Base-by-base conservation (phyloP, 2,329 filamentous ascomycete genomes). In the Phoma sp. region DNA sequence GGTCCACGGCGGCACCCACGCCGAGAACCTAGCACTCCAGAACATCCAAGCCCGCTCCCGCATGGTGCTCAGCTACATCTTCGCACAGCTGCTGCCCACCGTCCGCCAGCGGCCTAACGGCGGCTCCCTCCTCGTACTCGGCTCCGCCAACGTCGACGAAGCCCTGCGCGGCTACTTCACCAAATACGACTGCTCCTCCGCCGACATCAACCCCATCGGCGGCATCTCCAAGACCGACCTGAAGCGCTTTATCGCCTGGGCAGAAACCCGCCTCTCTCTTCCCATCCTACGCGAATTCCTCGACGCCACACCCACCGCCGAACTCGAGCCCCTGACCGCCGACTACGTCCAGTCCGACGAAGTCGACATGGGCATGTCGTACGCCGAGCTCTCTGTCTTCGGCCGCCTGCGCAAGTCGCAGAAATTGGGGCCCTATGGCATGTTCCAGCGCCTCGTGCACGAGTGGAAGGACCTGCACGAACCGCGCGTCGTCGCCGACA, bases 191-290 rank as follows among this genome's bases (percentile, higher is more conserved):
- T 85, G 82, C 65, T 74, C 68, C 7, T 76, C 72, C n/a, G 79
- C 79, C 15, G 62, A 65, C 35, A 77, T 76, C 58, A 76, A 88
- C 63, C 87, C 87, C 3, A 87, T 89, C 45, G 86, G 80, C 22
- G 75, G 74, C 10, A 84, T 87, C 52, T 81, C 78, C 53, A 92
- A 91, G 72, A 85, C 80, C 2, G 89, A 92, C 63, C 77, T 91
- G 1, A 90, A 89, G 71, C 76, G 82, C 9, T 92, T 93, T 75
- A 89, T 92, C 55, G 77, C 76, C n/a, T 92, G 85, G 81, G 70
- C 72, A 0, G 38, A 57, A 1, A 59, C 38, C 0, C 59, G 81
- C 32, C 91, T 89, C 66, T 72, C 82, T 5, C 74, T 93, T 1
- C 86, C 87, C 0, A 84, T 89, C 48, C 81, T 92, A 1, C 73